These are phyloP conservation scores for Paramarasmius palmivorus DNA, from an alignment of 1,284 basidiomycete species.

Conservation along the genomic window DNA sequence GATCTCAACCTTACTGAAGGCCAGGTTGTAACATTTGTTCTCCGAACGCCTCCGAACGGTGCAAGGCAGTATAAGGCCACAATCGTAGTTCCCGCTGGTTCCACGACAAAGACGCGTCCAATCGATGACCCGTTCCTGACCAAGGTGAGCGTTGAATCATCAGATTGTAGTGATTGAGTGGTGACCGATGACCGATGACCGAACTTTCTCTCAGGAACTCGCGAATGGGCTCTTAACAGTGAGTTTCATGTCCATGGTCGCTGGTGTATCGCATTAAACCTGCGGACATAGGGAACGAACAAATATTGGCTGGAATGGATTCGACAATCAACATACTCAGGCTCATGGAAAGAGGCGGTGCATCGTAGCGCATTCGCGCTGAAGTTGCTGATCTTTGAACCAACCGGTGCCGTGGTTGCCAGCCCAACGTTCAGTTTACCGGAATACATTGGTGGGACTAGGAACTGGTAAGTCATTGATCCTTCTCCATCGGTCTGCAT, in stretches of 20 bases:
- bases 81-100: neutral
- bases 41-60: constrained; percentile 59
- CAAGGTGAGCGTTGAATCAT: constrained; percentile 36
- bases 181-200: neutral
- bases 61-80: no score
- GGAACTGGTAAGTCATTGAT: constrained; percentile 68
- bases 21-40: constrained; percentile 82
- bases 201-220: constrained; percentile 39
- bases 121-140: constrained; percentile 65
- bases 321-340: constrained; percentile 76
- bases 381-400: constrained; percentile 84
- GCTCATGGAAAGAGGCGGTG: constrained; percentile 93
- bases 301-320: constrained; percentile 91
- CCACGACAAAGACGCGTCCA: neutral
- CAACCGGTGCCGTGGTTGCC: constrained; percentile 88
- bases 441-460: constrained; percentile 84
- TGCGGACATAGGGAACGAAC: no score
- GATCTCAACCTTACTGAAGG: constrained; percentile 74
- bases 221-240: constrained; percentile 57
- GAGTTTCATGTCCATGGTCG: no score
- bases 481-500: neutral
- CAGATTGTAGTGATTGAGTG: neutral
- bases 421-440: constrained; percentile 93
- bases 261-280: no score
- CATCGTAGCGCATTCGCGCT: constrained; percentile 85